Evolutionary conservation across 306 rosid genomes (phyloP), one percentile per base, ranked within the genome.

Genomic region (Ziziphus jujuba): DNA sequence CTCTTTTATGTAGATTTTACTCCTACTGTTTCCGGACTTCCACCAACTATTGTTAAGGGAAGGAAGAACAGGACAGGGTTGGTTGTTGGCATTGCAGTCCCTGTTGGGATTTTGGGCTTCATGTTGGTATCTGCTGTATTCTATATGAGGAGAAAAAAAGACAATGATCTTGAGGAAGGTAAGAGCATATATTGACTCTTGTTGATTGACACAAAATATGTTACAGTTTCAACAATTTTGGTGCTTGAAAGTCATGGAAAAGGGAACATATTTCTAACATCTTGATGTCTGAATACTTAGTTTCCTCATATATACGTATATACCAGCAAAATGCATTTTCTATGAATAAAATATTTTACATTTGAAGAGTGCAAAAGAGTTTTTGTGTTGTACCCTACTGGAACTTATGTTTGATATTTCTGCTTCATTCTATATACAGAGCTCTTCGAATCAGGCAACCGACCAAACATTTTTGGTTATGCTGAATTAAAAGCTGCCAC

Each of bases 401-500:
- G 33, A 48, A n/a, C n/a, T 7, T 44, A 24, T 28, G 23, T 45
- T 9, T 56, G 35, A 65, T 23, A 10, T 15, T 25, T 35, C 44
- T 22, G 58, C n/a, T 10, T 59, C 25, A 19, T 34, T 62, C 5
- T 35, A 56, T 66, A 75, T n/a, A n/a, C n/a, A n/a, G 71, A 15
- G 4, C 17, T 75, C 48, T 56, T 56, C 23, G 80, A 75, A n/a
- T 23, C 69, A 58, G 71, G 65, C 16, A 56, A 36, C 13, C 59
- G 61, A 21, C 75, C 60, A 50, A 35, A 69, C 57, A 76, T 75
- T 63, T 76, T 56, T 13, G 49, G 67, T 58, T 76, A 76, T 31
- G 53, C 66, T 16, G 81, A 71, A 35, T 33, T 77, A 16, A 58
- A 51, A 65, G 23, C 59, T 7, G 81, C 81, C 44, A 71, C 81